Conservation (phyloP, 129 eudicot genomes). For the Escallonia rubra region DNA sequence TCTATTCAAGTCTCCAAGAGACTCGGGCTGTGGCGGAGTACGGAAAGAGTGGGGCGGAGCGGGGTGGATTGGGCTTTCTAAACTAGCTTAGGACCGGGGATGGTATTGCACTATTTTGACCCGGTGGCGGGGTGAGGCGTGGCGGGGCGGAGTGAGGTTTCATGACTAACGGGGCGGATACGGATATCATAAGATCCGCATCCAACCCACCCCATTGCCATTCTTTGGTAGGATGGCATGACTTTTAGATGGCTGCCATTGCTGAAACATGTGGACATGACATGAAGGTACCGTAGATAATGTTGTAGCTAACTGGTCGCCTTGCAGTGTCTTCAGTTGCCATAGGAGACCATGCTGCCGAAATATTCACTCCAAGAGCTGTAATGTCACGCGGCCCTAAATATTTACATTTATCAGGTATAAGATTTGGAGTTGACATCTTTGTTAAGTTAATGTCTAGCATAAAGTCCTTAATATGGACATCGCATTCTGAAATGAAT, state of each 20-base stretch:
- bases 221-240: slow-evolving; percentile 54
- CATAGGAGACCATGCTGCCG: slow-evolving; percentile 79
- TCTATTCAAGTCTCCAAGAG: too few relatives aligned
- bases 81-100: too few relatives aligned
- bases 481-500: slow-evolving; percentile 1
- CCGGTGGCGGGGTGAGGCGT: too few relatives aligned
- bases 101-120: too few relatives aligned
- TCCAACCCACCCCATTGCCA: too few relatives aligned
- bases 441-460: background rate
- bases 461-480: background rate
- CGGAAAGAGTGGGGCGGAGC: too few relatives aligned
- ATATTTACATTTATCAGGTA: background rate
- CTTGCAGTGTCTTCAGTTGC: slow-evolving; percentile 33
- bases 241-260: slow-evolving; percentile 48
- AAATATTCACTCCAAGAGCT: slow-evolving; percentile 65
- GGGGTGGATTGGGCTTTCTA: too few relatives aligned
- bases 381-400: slow-evolving; percentile 62
- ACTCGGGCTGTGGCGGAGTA: too few relatives aligned
- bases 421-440: background rate
- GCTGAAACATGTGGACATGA: slow-evolving; percentile 71
- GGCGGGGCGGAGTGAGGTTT: too few relatives aligned
- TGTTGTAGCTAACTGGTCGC: slow-evolving; percentile 36
- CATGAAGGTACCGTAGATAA: slow-evolving; percentile 67
- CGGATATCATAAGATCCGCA: too few relatives aligned
- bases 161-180: too few relatives aligned